Conservation (phyloP, 176 grass and related monocot species). For the Avena atlantica region DNA sequence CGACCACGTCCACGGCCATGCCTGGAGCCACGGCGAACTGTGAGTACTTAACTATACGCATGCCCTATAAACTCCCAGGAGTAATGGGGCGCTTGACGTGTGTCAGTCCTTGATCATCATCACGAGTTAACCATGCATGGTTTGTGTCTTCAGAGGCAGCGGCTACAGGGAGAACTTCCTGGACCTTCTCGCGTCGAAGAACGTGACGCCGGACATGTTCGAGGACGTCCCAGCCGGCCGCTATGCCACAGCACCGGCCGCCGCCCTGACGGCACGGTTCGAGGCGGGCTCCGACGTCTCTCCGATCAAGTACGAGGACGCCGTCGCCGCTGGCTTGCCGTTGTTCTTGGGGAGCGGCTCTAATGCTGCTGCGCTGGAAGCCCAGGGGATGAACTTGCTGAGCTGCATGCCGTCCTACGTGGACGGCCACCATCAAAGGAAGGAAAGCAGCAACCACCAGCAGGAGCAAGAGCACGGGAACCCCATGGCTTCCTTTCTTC, state of each 20-base stretch:
- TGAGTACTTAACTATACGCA: slow-evolving; percentile 34
- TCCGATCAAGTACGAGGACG: slow-evolving; percentile 66
- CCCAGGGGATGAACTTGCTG: slow-evolving; percentile 42
- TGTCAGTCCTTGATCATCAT: not conserved
- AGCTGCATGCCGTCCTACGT: slow-evolving; percentile 37
- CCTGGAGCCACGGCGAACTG: slow-evolving; percentile 54
- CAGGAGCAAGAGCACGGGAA: slow-evolving; percentile 30
- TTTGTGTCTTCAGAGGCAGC: slow-evolving; percentile 31
- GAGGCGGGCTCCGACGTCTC: slow-evolving; percentile 37
- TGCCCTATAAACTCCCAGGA: not conserved
- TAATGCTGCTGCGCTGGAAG: slow-evolving; percentile 21
- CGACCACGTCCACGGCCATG: slow-evolving; percentile 35
- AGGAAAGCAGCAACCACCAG: slow-evolving; percentile 33
- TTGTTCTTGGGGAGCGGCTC: slow-evolving; percentile 27
- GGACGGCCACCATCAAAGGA: slow-evolving; percentile 38
- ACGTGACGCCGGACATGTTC: slow-evolving; percentile 52
- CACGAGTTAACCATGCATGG: not conserved
- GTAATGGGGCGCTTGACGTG: not conserved
- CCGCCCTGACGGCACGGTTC: slow-evolving; percentile 16
- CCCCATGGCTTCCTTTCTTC: slow-evolving; percentile 59
- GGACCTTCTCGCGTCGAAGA: slow-evolving; percentile 70
- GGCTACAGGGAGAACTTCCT: slow-evolving; percentile 74
- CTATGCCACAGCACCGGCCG: slow-evolving; percentile 26
- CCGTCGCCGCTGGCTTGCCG: slow-evolving; percentile 38
- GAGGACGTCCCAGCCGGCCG: slow-evolving; percentile 40